These are phyloP conservation scores for Brassica nigra DNA, from an alignment of 345 rosid species.

Conservation along the genomic window DNA sequence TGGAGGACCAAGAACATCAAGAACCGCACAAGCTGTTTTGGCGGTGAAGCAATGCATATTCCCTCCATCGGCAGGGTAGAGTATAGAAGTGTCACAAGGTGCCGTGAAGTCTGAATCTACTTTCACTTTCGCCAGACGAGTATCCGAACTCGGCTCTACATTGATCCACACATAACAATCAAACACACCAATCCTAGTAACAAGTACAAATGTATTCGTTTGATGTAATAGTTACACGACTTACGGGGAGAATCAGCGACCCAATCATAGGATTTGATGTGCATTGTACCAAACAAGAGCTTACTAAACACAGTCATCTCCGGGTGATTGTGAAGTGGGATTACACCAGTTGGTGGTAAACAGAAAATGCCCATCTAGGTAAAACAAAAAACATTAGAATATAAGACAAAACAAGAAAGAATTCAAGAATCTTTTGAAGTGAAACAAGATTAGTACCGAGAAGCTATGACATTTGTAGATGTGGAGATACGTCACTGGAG, in stretches of 20 bases:
- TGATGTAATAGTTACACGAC: not conserved
- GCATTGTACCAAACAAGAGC: slow-evolving; percentile 94
- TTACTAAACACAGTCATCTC: slow-evolving; percentile 99
- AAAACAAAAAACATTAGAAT: not conserved
- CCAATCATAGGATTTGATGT: slow-evolving; percentile 95
- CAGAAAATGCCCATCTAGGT: slow-evolving; percentile 82
- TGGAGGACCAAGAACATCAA: slow-evolving; percentile 94
- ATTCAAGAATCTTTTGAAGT: not conserved
- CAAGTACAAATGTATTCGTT: not conserved
- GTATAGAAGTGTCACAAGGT: slow-evolving; percentile 80
- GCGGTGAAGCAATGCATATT: slow-evolving; percentile 96
- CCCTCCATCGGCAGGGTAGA: slow-evolving; percentile 91
- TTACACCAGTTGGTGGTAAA: slow-evolving; percentile 82
- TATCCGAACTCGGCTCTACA: slow-evolving; percentile 53
- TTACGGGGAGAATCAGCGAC: slow-evolving; percentile 51
- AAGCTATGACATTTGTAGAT: slow-evolving; percentile 62
- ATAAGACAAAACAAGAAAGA: not conserved
- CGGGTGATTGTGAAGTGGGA: slow-evolving; percentile 98
- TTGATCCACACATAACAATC: not conserved
- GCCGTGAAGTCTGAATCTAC: slow-evolving; percentile 65
- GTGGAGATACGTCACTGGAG: slow-evolving; percentile 70
- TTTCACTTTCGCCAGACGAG: slow-evolving; percentile 74
- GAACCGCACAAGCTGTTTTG: slow-evolving; percentile 82
- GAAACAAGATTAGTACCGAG: slow-evolving; percentile 56
- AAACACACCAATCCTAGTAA: not conserved